These are phyloP conservation scores for Cyathus striatus DNA, from an alignment of 768 basidiomycete species.

Conservation along the genomic window DNA sequence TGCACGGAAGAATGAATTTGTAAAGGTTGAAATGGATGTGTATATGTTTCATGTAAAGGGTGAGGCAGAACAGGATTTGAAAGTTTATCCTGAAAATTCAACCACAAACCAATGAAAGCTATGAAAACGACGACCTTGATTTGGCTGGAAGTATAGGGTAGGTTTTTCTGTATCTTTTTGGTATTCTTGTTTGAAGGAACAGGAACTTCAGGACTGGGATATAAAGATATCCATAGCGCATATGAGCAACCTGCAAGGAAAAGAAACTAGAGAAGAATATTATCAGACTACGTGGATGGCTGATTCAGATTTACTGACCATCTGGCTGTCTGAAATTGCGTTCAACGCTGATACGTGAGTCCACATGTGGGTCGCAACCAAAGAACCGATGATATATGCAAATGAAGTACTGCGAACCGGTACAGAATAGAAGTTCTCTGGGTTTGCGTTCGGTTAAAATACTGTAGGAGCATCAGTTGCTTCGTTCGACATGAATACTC, in stretches of 20 bases:
- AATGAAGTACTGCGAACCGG: constrained; percentile 11
- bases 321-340: constrained; percentile 28
- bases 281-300: not conserved
- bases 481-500: no score
- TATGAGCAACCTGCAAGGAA: constrained; percentile 24
- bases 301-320: constrained; percentile 22
- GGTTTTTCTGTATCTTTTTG: constrained; percentile 10
- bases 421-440: no score
- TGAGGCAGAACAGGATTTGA: constrained; percentile 54
- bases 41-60: constrained; percentile 44
- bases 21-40: constrained; percentile 49
- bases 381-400: constrained; percentile 17
- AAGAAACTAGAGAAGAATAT: constrained; percentile 17
- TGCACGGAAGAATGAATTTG: constrained; percentile 62
- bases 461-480: no score
- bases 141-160: constrained; percentile 10
- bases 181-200: constrained; percentile 8
- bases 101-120: constrained; percentile 28
- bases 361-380: constrained; percentile 26
- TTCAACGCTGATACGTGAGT: constrained; percentile 16
- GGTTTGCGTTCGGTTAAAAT: no score
- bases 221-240: constrained; percentile 20
- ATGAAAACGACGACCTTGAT: constrained; percentile 20
- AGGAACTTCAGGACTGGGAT: constrained; percentile 2
- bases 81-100: constrained; percentile 29